phyloP scores from a whole-genome alignment of 805 yeast species.

The Nakazawaea pomicola region DNA sequence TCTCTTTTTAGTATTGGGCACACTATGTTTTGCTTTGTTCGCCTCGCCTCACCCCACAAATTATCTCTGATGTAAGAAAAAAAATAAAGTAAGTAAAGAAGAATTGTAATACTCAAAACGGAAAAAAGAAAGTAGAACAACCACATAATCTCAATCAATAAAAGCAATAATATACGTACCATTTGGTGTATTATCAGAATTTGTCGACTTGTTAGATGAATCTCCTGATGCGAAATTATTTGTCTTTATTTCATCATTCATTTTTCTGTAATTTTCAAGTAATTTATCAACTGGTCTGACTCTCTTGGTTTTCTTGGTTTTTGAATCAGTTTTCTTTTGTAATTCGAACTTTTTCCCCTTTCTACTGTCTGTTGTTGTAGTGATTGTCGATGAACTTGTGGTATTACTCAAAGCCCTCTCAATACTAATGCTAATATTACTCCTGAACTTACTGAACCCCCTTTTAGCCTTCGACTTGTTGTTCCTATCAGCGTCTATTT shows the following conservation, averaged over 20 bases:
- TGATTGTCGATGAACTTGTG: no score
- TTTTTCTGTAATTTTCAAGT: neutral
- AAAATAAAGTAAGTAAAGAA: no score
- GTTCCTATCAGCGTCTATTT: neutral
- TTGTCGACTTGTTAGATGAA: neutral
- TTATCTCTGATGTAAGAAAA: no score
- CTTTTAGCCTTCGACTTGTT: neutral
- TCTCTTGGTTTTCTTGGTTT: neutral
- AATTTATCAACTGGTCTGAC: constrained; percentile 9
- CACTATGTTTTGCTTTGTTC: no score
- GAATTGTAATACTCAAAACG: no score
- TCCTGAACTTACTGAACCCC: constrained; percentile 2
- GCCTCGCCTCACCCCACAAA: no score
- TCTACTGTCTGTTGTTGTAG: no score
- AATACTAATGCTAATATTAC: constrained; percentile 9
- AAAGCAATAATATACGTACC: constrained; percentile 1
- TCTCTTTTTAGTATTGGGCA: no score
- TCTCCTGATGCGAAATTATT: neutral
- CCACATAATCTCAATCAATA: no score
- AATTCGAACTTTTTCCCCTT: no score
- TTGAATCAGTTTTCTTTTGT: neutral
- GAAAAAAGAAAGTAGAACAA: no score
- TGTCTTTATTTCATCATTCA: neutral
- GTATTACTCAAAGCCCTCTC: constrained; percentile 10
- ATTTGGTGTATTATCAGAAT: no score